Evolutionary conservation across 164 flowering plant genomes (phyloP).

Genomic region (Warburgia ugandensis): DNA sequence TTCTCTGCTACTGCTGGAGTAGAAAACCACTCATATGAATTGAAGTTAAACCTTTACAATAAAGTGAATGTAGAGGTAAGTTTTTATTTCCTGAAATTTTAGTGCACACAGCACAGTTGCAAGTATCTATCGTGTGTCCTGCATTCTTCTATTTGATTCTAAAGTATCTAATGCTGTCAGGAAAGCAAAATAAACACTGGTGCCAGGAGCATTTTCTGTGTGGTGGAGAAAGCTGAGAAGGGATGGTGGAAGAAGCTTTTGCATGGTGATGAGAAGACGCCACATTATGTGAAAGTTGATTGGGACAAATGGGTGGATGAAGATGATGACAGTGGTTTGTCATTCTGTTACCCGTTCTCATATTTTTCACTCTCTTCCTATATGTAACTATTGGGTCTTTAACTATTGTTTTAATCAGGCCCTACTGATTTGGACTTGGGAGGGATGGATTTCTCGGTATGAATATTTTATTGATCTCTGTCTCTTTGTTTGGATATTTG

Average conservation of each 20-base stretch:
- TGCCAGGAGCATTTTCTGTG: slow-evolving; percentile 58
- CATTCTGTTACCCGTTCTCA: background rate
- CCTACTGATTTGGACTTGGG: slow-evolving; percentile 56
- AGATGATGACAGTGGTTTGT: slow-evolving; percentile 59
- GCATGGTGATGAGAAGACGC: slow-evolving; percentile 55
- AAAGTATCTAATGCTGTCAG: slow-evolving; percentile 23
- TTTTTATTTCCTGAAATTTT: too few relatives aligned
- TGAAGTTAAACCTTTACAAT: slow-evolving; percentile 69
- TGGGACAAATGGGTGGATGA: slow-evolving; percentile 99
- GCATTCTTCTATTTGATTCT: background rate
- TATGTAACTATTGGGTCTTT: background rate
- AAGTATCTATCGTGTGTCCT: too few relatives aligned
- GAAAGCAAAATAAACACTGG: slow-evolving; percentile 78
- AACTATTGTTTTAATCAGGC: slow-evolving; percentile 23
- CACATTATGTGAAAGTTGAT: slow-evolving; percentile 78
- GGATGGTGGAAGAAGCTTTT: slow-evolving; percentile 89
- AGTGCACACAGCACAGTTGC: too few relatives aligned
- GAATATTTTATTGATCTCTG: slow-evolving; percentile 3
- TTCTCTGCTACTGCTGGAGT: slow-evolving; percentile 72
- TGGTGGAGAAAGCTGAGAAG: slow-evolving; percentile 76
- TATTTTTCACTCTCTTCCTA: background rate
- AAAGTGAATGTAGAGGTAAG: slow-evolving; percentile 89
- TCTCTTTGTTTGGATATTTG: background rate
- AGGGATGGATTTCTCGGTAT: slow-evolving; percentile 93
- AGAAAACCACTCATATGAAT: slow-evolving; percentile 49